Base-by-base conservation (phyloP, 257 asterid species). In the Lithospermum erythrorhizon region DNA sequence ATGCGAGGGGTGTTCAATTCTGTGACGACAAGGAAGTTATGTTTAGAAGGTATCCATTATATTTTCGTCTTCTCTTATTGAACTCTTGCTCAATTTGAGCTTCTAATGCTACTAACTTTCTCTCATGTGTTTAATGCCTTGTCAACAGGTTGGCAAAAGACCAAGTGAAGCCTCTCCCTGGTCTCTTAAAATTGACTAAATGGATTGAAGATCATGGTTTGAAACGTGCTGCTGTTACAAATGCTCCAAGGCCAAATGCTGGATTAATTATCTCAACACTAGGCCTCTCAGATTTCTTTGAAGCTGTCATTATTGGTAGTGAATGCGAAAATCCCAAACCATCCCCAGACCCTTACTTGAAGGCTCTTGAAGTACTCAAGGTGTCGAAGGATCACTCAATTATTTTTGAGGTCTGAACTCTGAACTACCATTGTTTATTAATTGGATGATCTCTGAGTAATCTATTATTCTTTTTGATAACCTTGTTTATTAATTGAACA, bases 181-280 rank as follows among this genome's bases (percentile, higher is more conserved):
- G 98, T 54, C 53, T 91, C 52, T 72, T 71, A 68, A 84, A 80
- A 71, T 59, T 91, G 27, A 77, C 62, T 41, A 86, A 91, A 71
- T 91, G 98, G 98, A 70, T 91, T 53, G 94, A 91, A 67, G 96
- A 81, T 64, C 95, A 70, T 55, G 95, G 95, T 19, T 59, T 91
- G 81, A 91, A 79, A 70, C 81, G 96, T 32, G 98, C 90, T 75
- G 98, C 98, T 61, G 98, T 91, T 17, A 91, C 96, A 20, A 91
- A 91, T 55, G 95, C 96, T 41, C 98, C 98, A 21, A 82, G 72
- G 73, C 85, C 70, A 58, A 91, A 91, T 73, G 98, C 95, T 23
- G 95, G 88, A 68, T 53, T 86, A 79, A 81, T 91, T 74, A 76
- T 91, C 67, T 80, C 94, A 57, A 22, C 75, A 76, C 95, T 91